Evolutionary conservation across 176 grass and related monocot species (phyloP), one percentile per base, ranked within the genome.

Genomic region (Elaeis guineensis): DNA sequence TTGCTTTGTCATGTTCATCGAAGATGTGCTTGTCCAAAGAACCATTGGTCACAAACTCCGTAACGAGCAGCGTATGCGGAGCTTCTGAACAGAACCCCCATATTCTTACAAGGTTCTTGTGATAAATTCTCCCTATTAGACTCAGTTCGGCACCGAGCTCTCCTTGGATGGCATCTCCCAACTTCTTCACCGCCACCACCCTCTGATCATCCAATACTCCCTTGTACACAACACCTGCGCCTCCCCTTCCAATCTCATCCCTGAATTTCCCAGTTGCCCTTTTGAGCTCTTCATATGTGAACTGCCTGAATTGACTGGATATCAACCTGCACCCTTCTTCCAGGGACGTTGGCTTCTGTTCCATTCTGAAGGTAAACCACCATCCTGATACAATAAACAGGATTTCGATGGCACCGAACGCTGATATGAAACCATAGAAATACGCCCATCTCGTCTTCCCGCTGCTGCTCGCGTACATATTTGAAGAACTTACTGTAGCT

Each of bases 61-160:
- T 61, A 53, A 77, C 64, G 9, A 77, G 19, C 16, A 77, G 73
- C 56, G 26, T 68, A 52, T 62, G 54, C 16, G 55, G 35, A 16
- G 25, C 18, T 51, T 62, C 64, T 2, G 54, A 60, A 59, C 73
- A 77, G 67, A 77, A 77, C 8, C 64, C 73, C 16, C 59, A 58
- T 52, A 62, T 29, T 68, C 51, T 77, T 1, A 77, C 64, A 25
- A 77, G 23, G 60, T 77, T 77, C 73, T 58, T 77, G 21, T 77
- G 73, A 22, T 77, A 68, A 12, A 77, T 77, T 68, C 63, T 77
- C 2, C 64, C 53, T 52, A 69, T n/a, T n/a, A n/a, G n/a, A n/a
- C n/a, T n/a, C n/a, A n/a, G n/a, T n/a, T n/a, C n/a, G n/a, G n/a
- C 64, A n/a, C 55, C 59, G 23, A 77, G 61, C 25, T 53, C 73